Evolutionary conservation across 129 eudicot genomes (phyloP), one percentile per base, ranked within the genome.

Genomic region (Centella asiatica): DNA sequence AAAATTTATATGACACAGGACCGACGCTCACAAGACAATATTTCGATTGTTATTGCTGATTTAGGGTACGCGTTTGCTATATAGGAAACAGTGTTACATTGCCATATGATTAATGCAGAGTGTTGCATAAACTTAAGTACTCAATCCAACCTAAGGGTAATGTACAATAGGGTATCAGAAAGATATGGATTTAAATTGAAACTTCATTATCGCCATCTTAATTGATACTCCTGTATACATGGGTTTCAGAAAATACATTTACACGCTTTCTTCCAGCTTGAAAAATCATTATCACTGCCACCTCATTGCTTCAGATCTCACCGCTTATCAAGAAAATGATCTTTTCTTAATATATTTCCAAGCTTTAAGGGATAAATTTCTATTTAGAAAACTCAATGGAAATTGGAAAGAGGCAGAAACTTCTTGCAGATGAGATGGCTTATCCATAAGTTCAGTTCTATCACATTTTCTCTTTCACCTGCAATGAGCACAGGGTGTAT

Each of bases 1-100:
- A 5, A 28, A 31, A 17, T 24, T 57, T 56, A 33, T 14, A 48
- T 60, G 22, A 49, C 58, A 57, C 83, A 93, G 99, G 85, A 87
- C 67, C 90, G 72, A 15, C 53, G 80, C 33, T 84, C 99, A 44
- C 96, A 87, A 73, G 99, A 93, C 74, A 93, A 93, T 74, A 72
- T 93, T 64, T 84, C 95, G 72, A 87, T 93, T 75, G 73, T 85
- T 62, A 78, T 93, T 59, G 99, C 92, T 39, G 99, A 93, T 80
- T 78, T 93, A 26, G 96, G 99, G 96, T 93, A 87, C 63, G 86
- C 59, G 32, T 60, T 26, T 66, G 15, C 7, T 19, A 33, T 55
- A 65, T 49, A 10, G 45, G 7, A 28, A 55, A 6, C 46, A 14
- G 1, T 15, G 24, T n/a, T 11, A 57, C 34, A 7, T 56, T 18